phyloP scores from a whole-genome alignment of 768 basidiomycete genomes.

The Tulasnella sp. region DNA sequence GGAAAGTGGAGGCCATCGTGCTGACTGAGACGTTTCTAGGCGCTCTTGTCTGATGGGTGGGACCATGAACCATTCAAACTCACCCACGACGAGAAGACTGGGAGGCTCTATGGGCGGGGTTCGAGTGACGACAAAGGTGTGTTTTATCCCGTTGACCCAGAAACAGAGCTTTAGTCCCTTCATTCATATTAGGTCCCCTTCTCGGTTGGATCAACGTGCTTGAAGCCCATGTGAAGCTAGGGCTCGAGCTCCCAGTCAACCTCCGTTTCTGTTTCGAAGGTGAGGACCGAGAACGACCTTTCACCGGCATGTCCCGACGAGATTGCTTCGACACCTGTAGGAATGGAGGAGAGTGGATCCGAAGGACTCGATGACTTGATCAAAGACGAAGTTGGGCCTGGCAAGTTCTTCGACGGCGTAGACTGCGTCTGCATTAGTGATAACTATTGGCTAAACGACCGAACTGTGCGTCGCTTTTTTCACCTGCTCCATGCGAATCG shows the following conservation, averaged over 20 bases:
- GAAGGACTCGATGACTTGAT: constrained; percentile 89
- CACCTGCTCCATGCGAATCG: neutral
- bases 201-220: constrained; percentile 87
- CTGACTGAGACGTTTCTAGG: constrained; percentile 31
- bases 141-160: neutral
- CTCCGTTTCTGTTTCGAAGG: constrained; percentile 88
- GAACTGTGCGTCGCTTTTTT: constrained; percentile 43
- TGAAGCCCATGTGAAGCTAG: constrained; percentile 67
- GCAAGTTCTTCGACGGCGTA: constrained; percentile 77
- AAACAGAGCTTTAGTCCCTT: neutral
- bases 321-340: constrained; percentile 18
- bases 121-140: constrained; percentile 79
- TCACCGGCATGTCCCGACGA: neutral
- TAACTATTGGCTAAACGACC: constrained; percentile 89
- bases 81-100: constrained; percentile 48
- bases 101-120: constrained; percentile 77
- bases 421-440: constrained; percentile 95
- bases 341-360: constrained; percentile 94
- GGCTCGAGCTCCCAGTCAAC: constrained; percentile 78
- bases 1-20: neutral
- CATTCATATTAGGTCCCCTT: constrained; percentile 49
- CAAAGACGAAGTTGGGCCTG: constrained; percentile 61
- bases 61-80: constrained; percentile 78
- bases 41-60: constrained; percentile 72
- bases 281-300: neutral